These are phyloP conservation scores for Penicillium italicum DNA, from an alignment of 2,329 filamentous ascomycete genomes.

Conservation along the genomic window DNA sequence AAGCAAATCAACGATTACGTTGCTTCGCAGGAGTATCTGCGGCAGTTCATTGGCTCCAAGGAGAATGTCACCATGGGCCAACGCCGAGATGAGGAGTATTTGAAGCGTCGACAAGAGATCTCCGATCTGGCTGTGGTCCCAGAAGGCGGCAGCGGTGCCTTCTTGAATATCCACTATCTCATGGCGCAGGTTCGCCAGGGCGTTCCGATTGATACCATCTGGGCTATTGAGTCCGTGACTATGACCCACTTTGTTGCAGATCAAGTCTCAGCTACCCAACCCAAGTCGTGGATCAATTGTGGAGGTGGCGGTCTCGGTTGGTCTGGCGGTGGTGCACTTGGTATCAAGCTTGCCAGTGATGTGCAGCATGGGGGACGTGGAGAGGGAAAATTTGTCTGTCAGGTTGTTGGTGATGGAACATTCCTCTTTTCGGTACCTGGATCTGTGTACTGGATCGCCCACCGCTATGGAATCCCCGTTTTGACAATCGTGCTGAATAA, in stretches of 20 bases:
- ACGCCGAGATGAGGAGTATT: constrained; percentile 56
- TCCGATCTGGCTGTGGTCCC: constrained; percentile 54
- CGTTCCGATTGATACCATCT: constrained; percentile 65
- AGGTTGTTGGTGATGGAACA: constrained; percentile 66
- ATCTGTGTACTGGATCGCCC: constrained; percentile 65
- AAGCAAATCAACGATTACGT: constrained; percentile 67
- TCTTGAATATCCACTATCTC: constrained; percentile 59
- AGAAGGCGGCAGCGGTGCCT: constrained; percentile 53
- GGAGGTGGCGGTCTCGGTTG: constrained; percentile 77
- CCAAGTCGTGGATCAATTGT: constrained; percentile 76
- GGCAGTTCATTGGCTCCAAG: constrained; percentile 41
- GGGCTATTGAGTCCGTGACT: constrained; percentile 74
- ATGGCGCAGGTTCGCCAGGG: constrained; percentile 54
- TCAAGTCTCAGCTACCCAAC: constrained; percentile 64
- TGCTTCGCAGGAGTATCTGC: constrained; percentile 43
- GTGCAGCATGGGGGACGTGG: constrained; percentile 46
- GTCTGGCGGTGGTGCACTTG: constrained; percentile 71
- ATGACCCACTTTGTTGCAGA: constrained; percentile 65
- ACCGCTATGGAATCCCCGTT: constrained; percentile 63
- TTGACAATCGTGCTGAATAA: constrained; percentile 67
- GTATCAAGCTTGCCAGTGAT: constrained; percentile 69
- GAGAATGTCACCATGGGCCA: constrained; percentile 50
- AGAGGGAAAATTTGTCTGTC: constrained; percentile 59
- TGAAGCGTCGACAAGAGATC: constrained; percentile 58
- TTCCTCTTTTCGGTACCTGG: constrained; percentile 64